Evolutionary conservation across 257 asterid species (phyloP).

Genomic region (Solanum dulcamara): DNA sequence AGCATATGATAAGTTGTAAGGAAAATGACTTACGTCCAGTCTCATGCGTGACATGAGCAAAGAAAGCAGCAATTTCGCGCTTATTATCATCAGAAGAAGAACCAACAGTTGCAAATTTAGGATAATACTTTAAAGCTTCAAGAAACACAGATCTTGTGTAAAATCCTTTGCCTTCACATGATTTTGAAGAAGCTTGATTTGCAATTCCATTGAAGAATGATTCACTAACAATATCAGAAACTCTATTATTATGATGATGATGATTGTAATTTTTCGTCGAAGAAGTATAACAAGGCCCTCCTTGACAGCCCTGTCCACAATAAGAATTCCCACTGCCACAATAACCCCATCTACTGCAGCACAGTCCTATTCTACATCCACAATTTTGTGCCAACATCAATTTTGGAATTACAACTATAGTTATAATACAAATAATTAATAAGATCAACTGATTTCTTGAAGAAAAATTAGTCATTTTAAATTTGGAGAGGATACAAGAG

Average conservation of each 20-base stretch:
- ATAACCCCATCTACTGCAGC: slow-evolving; percentile 37
- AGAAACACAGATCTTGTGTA: slow-evolving; percentile 33
- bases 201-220: slow-evolving; percentile 28
- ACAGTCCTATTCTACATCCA: slow-evolving; percentile 21
- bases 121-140: slow-evolving; percentile 21
- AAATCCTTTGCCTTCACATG: slow-evolving; percentile 41
- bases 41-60: slow-evolving; percentile 46
- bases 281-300: slow-evolving; percentile 21
- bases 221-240: slow-evolving; percentile 24
- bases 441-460: neutral
- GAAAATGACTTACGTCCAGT: slow-evolving; percentile 30
- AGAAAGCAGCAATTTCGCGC: slow-evolving; percentile 49
- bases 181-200: slow-evolving; percentile 9
- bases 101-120: slow-evolving; percentile 17
- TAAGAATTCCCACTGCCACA: slow-evolving; percentile 26
- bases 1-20: neutral
- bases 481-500: neutral
- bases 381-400: slow-evolving; percentile 22
- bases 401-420: neutral
- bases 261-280: neutral
- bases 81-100: slow-evolving; percentile 26
- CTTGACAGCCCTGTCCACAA: slow-evolving; percentile 34
- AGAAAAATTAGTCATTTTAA: neutral
- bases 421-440: neutral
- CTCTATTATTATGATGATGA: neutral